A percentile compares a stretch with the other conserved stretches of the same genome.
phyloP scores from a whole-genome alignment of 2,329 filamentous ascomycete species.

The Blastomyces gilchristii region DNA sequence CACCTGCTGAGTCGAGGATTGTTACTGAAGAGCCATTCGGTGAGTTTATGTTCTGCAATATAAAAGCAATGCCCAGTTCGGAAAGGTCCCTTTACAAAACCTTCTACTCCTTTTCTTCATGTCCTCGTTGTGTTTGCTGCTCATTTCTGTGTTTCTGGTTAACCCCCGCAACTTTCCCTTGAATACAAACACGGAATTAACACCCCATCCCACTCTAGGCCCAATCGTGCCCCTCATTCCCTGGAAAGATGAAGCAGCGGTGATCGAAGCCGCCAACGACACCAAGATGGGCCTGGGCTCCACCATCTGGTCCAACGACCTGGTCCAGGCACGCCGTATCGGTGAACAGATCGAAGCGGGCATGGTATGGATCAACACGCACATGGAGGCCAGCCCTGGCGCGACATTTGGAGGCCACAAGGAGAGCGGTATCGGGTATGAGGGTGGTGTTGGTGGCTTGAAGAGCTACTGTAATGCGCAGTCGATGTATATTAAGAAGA shows the following conservation, averaged over 20 bases:
- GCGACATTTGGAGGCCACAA: slow-evolving; percentile 44
- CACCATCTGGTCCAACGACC: slow-evolving; percentile 48
- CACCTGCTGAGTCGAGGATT: slow-evolving; percentile 45
- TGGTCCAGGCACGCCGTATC: slow-evolving; percentile 42
- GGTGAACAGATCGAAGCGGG: slow-evolving; percentile 48
- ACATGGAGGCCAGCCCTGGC: slow-evolving; percentile 22
- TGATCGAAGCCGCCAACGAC: slow-evolving; percentile 47
- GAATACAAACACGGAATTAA: not conserved
- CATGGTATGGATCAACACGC: slow-evolving; percentile 50
- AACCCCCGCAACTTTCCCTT: not conserved
- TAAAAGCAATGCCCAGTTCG: not conserved
- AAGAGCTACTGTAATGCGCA: slow-evolving; percentile 34
- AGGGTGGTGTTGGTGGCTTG: slow-evolving; percentile 36
- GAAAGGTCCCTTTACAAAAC: not conserved
- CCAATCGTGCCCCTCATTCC: slow-evolving; percentile 54
- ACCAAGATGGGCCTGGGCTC: slow-evolving; percentile 46
- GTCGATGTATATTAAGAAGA: slow-evolving; percentile 25
- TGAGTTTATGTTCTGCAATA: slow-evolving; percentile 19
- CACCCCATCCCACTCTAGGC: slow-evolving; percentile 24
- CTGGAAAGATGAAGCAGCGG: slow-evolving; percentile 52
- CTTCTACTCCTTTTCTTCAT: not conserved
- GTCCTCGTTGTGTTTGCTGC: not conserved
- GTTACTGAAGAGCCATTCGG: slow-evolving; percentile 54
- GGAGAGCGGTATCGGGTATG: slow-evolving; percentile 42
- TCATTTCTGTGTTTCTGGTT: not conserved